Percentiles rank a stretch among this genome's conserved stretches.
Conservation (phyloP, 805 yeast genomes). For the Ascoidea asiatica region DNA sequence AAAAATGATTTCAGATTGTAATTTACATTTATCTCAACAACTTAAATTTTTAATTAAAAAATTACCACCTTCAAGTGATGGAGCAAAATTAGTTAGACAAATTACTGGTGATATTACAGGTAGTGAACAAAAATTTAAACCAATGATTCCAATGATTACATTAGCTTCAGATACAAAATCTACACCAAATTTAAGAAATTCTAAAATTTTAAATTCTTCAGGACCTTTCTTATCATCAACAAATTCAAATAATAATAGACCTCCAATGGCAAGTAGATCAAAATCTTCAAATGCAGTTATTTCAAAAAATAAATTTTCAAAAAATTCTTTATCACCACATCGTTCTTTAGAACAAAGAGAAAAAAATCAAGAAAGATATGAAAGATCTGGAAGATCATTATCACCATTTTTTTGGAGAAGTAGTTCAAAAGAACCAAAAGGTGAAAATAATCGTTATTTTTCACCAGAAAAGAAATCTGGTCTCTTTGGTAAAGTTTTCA, state of each 20-base stretch:
- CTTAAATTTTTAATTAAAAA: slow-evolving; percentile 14
- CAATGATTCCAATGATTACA: slow-evolving; percentile 5
- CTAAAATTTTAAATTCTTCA: not conserved
- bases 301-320: too few species aligned
- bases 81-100: slow-evolving; percentile 25
- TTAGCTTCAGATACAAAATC: not conserved
- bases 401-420: too few species aligned
- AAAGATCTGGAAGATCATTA: too few species aligned
- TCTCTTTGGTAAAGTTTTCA: too few species aligned
- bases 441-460: too few species aligned
- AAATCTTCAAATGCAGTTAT: too few species aligned
- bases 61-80: slow-evolving; percentile 22
- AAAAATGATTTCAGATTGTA: slow-evolving; percentile 13
- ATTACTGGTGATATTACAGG: slow-evolving; percentile 21
- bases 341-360: too few species aligned
- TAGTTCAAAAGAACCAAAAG: too few species aligned
- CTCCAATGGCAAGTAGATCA: not conserved
- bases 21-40: slow-evolving; percentile 11
- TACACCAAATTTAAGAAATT: not conserved
- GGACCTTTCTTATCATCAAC: not conserved
- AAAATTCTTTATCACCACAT: too few species aligned
- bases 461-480: too few species aligned
- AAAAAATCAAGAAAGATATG: too few species aligned
- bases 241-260: not conserved
- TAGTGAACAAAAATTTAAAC: slow-evolving; percentile 4